Evolutionary conservation across 169 alveolate species (phyloP), one percentile per base, ranked within the genome.

Genomic region (Eimeria sp.): DNA sequence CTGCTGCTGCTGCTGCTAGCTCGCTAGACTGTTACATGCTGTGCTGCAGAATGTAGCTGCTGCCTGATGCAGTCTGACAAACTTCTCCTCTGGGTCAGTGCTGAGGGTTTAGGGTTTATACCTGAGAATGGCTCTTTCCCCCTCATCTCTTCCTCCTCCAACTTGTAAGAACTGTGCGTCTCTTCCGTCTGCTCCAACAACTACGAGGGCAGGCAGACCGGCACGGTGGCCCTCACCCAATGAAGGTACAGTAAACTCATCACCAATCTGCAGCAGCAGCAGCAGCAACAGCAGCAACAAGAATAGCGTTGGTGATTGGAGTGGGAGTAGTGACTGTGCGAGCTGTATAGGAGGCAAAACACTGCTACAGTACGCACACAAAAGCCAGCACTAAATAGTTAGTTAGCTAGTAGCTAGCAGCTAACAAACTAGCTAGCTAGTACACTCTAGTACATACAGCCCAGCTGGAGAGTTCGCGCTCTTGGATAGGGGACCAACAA

Each of bases 61-160:
- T 34, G 40, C 40, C 40, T 34, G 40, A 0, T 34, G 40, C 40
- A 34, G n/a, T n/a, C n/a, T n/a, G n/a, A n/a, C n/a, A n/a, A n/a
- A n/a, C n/a, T n/a, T n/a, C n/a, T n/a, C n/a, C n/a, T n/a, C n/a
- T n/a, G n/a, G n/a, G n/a, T n/a, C n/a, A n/a, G n/a, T n/a, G n/a
- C n/a, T n/a, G 4, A 30, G 82, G n/a, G 20, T 6, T 9, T 61
- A 25, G n/a, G 10, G 40, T 45, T 22, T 49, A 14, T 43, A 97
- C 70, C 98, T 86, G 45, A 97, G 82, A 14, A 97, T 65, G 20
- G 97, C 98, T 70, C 97, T 84, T 84, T 95, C 97, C 16, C 98
- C 98, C 70, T 97, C 98, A 57, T 97, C 98, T 63, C 97, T 86
- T 49, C 98, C 98, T 65, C 97, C 95, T 86, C 97, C 73, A 82